phyloP scores from a whole-genome alignment of 306 rosid species.

The Myrica gale region DNA sequence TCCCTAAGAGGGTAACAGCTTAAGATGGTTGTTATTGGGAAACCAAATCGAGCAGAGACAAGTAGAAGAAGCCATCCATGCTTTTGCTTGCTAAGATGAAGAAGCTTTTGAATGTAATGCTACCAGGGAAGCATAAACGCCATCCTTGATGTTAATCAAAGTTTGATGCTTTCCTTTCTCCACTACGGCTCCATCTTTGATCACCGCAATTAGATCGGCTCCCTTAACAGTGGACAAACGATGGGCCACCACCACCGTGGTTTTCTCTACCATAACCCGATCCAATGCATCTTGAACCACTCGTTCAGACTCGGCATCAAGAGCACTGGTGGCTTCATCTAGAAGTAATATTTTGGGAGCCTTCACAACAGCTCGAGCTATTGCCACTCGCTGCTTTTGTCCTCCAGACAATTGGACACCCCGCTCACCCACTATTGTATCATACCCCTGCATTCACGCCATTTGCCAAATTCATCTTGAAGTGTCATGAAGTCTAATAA shows the following conservation, averaged over 20 bases:
- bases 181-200: constrained; percentile 58
- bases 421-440: constrained; percentile 63
- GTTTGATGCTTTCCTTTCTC: constrained; percentile 72
- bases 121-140: constrained; percentile 60
- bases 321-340: constrained; percentile 84
- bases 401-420: constrained; percentile 78
- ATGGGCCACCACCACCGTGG: constrained; percentile 70
- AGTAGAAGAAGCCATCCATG: neutral
- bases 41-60: too few relatives aligned
- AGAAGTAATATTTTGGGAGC: constrained; percentile 61
- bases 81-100: constrained; percentile 33
- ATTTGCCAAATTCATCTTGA: neutral
- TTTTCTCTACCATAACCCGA: constrained; percentile 51
- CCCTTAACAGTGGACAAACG: constrained; percentile 59
- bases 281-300: constrained; percentile 76
- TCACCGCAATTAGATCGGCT: constrained; percentile 66
- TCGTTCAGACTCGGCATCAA: constrained; percentile 75
- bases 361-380: constrained; percentile 67
- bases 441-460: constrained; percentile 54
- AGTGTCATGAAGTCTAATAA: neutral
- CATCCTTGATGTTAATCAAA: constrained; percentile 53
- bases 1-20: too few relatives aligned
- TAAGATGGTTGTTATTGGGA: too few relatives aligned
- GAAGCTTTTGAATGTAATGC: constrained; percentile 43
- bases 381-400: constrained; percentile 78